Percentiles rank a stretch among this genome's conserved stretches.
Conservation (phyloP, 768 basidiomycete genomes). For the Dioszegia crocea region DNA sequence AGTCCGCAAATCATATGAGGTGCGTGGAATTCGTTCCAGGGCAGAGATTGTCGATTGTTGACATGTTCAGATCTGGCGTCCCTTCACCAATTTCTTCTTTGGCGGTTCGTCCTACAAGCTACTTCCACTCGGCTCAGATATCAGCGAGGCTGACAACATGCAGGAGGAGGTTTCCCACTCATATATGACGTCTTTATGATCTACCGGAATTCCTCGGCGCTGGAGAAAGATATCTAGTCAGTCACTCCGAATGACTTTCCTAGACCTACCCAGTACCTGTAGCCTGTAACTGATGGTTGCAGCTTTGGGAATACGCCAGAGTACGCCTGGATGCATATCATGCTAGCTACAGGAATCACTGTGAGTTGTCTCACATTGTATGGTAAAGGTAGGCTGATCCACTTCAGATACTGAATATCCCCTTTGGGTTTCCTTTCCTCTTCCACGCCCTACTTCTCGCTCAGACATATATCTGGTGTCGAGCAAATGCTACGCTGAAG, state of each 20-base stretch:
- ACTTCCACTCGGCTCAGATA: too few species aligned
- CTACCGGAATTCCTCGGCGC: conserved; percentile 44
- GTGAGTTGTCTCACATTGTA: conserved; percentile 17
- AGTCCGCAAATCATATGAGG: conserved; percentile 30
- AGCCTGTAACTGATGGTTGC: background rate
- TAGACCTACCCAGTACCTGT: background rate
- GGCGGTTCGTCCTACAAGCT: conserved; percentile 44
- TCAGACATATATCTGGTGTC: conserved; percentile 48
- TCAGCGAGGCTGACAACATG: background rate
- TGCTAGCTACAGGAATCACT: conserved; percentile 35
- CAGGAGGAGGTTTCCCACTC: conserved; percentile 44
- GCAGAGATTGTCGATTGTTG: background rate
- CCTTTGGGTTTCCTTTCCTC: conserved; percentile 42
- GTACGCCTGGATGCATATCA: conserved; percentile 46
- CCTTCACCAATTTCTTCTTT: conserved; percentile 45
- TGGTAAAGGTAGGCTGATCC: background rate
- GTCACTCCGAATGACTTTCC: conserved; percentile 2
- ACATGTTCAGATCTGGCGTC: conserved; percentile 39
- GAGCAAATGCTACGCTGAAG: conserved; percentile 45
- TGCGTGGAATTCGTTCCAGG: conserved; percentile 1
- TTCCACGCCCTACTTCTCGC: conserved; percentile 47
- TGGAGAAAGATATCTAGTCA: conserved; percentile 44
- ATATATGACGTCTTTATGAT: conserved; percentile 49
- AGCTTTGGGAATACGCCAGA: conserved; percentile 39
- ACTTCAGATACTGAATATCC: conserved; percentile 36